Conservation (phyloP, 2,329 filamentous ascomycete species). For the Achaetomium macrosporum region DNA sequence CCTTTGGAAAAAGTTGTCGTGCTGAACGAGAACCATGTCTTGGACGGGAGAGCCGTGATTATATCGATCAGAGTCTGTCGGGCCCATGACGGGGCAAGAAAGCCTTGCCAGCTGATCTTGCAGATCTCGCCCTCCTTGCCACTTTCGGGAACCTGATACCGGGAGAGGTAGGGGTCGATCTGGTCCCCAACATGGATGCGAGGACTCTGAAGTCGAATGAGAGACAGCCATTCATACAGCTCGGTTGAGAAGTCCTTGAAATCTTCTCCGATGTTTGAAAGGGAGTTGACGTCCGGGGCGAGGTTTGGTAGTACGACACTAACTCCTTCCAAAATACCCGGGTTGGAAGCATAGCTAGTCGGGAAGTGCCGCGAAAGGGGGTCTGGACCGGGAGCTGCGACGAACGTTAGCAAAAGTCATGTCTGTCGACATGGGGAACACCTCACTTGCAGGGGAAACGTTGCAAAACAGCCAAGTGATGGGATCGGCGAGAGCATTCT, state of each 20-base stretch:
- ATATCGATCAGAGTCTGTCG: constrained; percentile 42
- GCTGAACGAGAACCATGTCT: constrained; percentile 51
- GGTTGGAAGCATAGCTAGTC: constrained; percentile 35
- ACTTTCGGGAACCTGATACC: constrained; percentile 54
- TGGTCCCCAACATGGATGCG: constrained; percentile 51
- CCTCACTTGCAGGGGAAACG: constrained; percentile 42
- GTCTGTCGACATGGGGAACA: background rate
- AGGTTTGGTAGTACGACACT: constrained; percentile 23
- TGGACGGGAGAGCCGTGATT: constrained; percentile 37
- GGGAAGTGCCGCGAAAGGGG: constrained; percentile 44
- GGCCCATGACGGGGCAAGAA: constrained; percentile 50
- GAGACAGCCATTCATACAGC: constrained; percentile 67
- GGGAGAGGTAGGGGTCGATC: constrained; percentile 63
- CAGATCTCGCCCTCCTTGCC: constrained; percentile 34
- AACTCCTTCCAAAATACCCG: background rate
- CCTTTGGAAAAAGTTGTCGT: constrained; percentile 46
- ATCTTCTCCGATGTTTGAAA: constrained; percentile 38
- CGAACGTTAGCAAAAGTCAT: constrained; percentile 24
- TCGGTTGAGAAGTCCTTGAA: constrained; percentile 59
- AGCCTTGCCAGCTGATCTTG: constrained; percentile 54
- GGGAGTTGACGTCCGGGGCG: constrained; percentile 23
- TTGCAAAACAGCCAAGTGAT: constrained; percentile 76
- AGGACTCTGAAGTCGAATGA: constrained; percentile 62
- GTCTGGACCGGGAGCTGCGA: constrained; percentile 42
- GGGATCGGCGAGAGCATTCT: constrained; percentile 64